These are phyloP conservation scores for Calonectria honghensis DNA, from an alignment of 2,329 filamentous ascomycete genomes.

Conservation along the genomic window DNA sequence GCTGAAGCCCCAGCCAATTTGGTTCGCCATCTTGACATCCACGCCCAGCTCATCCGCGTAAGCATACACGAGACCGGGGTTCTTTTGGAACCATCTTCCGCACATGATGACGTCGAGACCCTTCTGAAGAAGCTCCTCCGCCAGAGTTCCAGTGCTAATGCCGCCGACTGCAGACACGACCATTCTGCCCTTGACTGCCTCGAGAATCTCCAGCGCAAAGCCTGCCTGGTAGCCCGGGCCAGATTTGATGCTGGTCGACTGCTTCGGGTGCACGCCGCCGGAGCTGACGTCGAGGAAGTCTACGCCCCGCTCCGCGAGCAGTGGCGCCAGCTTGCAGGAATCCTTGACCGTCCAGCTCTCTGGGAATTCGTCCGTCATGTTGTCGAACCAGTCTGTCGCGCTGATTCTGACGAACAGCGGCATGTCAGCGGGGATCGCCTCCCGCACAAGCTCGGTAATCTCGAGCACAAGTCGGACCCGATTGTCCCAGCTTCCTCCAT, in stretches of 20 bases:
- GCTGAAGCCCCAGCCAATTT: constrained; percentile 52
- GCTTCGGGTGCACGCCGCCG: constrained; percentile 76
- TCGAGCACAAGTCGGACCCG: constrained; percentile 81
- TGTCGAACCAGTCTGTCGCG: constrained; percentile 78
- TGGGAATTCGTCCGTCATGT: constrained; percentile 29
- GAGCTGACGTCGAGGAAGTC: constrained; percentile 82
- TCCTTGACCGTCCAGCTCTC: constrained; percentile 32
- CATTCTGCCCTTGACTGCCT: constrained; percentile 67
- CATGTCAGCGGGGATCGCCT: constrained; percentile 78
- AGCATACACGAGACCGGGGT: constrained; percentile 69
- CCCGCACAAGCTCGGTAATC: constrained; percentile 77
- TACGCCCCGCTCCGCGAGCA: constrained; percentile 71
- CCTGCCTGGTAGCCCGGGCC: constrained; percentile 79
- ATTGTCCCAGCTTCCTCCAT: constrained; percentile 83
- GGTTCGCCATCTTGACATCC: constrained; percentile 66
- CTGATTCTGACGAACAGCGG: constrained; percentile 83
- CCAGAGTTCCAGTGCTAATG: constrained; percentile 58
- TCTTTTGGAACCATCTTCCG: constrained; percentile 72
- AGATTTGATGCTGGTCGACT: constrained; percentile 61
- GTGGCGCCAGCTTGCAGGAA: constrained; percentile 24
- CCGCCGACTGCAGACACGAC: constrained; percentile 66
- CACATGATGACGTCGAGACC: constrained; percentile 67
- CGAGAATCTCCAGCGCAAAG: constrained; percentile 75
- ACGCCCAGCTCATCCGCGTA: constrained; percentile 70
- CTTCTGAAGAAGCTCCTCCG: constrained; percentile 65